Conservation (phyloP, 2,329 filamentous ascomycete genomes). For the Hortaea sp. region DNA sequence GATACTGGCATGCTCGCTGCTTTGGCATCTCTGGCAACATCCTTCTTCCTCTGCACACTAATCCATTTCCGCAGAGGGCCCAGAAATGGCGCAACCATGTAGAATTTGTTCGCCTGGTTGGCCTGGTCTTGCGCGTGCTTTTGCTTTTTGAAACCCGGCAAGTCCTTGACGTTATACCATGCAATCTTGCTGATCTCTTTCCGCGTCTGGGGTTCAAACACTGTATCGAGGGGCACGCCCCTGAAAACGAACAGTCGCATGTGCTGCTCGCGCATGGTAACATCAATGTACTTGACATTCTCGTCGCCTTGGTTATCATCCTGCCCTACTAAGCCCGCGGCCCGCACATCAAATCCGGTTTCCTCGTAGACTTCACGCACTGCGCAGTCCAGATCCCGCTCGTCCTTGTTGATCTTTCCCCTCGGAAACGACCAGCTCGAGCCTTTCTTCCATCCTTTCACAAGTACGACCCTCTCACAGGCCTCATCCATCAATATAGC, state of each 20-base stretch:
- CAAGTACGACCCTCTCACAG: conserved; percentile 91
- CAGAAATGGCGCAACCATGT: conserved; percentile 88
- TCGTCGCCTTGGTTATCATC: conserved; percentile 38
- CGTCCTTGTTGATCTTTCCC: conserved; percentile 97
- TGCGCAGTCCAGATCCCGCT: conserved; percentile 87
- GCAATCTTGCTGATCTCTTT: conserved; percentile 97
- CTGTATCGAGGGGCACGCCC: conserved; percentile 73
- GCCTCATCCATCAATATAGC: conserved; percentile 83
- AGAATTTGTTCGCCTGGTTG: conserved; percentile 67
- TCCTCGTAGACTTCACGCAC: conserved; percentile 93
- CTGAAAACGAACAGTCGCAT: conserved; percentile 88
- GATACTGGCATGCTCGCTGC: not conserved
- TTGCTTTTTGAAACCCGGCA: conserved; percentile 69
- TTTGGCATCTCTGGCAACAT: not conserved
- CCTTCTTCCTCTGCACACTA: conserved; percentile 13
- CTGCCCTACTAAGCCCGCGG: conserved; percentile 56
- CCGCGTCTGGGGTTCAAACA: conserved; percentile 80
- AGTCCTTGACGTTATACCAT: conserved; percentile 84
- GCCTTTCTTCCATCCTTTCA: conserved; percentile 96
- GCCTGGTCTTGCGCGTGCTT: conserved; percentile 54
- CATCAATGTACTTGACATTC: conserved; percentile 68
- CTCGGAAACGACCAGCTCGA: conserved; percentile 94
- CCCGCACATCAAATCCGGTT: conserved; percentile 75
- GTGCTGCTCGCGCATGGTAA: conserved; percentile 86
- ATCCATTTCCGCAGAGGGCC: conserved; percentile 22